These are phyloP conservation scores for Dioszegia aurantiaca DNA, from an alignment of 768 basidiomycete species.

Conservation along the genomic window DNA sequence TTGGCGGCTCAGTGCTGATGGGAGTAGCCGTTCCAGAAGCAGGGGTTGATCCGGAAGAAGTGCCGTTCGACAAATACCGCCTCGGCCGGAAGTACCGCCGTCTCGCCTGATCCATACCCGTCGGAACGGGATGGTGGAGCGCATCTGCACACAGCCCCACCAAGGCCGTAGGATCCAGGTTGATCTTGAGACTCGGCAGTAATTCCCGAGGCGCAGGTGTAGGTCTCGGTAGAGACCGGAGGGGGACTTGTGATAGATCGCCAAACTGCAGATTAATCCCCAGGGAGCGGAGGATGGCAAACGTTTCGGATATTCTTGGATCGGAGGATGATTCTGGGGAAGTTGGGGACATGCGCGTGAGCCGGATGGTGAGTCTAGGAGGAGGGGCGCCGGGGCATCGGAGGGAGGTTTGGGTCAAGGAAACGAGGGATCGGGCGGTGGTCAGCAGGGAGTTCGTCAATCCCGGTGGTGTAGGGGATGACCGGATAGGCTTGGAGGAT, in stretches of 20 bases:
- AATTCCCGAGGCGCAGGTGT: not conserved
- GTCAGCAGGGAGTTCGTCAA: slow-evolving; percentile 71
- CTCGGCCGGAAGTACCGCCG: slow-evolving; percentile 61
- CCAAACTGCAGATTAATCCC: slow-evolving; percentile 70
- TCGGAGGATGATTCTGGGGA: slow-evolving; percentile 37
- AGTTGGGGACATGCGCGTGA: slow-evolving; percentile 62
- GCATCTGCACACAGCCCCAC: slow-evolving; percentile 80
- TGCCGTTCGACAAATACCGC: not conserved
- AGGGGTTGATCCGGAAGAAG: not conserved
- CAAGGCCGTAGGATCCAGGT: slow-evolving; percentile 77
- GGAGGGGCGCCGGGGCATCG: slow-evolving; percentile 53
- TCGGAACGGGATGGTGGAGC: slow-evolving; percentile 68
- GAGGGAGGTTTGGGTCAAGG: slow-evolving; percentile 64
- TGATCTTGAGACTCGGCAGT: slow-evolving; percentile 64
- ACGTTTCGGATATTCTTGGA: slow-evolving; percentile 63
- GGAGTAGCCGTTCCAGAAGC: not conserved
- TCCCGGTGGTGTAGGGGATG: slow-evolving; percentile 3
- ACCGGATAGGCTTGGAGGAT: slow-evolving; percentile 50
- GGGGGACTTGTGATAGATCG: slow-evolving; percentile 14
- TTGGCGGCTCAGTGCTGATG: not conserved
- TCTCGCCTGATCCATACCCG: slow-evolving; percentile 61
- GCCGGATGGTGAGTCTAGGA: slow-evolving; percentile 58
- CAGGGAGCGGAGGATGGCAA: slow-evolving; percentile 61
- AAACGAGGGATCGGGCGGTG: slow-evolving; percentile 65
- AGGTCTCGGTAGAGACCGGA: too few relatives aligned